Conservation (phyloP, 2,329 filamentous ascomycete species). For the Colletotrichum graminicola region DNA sequence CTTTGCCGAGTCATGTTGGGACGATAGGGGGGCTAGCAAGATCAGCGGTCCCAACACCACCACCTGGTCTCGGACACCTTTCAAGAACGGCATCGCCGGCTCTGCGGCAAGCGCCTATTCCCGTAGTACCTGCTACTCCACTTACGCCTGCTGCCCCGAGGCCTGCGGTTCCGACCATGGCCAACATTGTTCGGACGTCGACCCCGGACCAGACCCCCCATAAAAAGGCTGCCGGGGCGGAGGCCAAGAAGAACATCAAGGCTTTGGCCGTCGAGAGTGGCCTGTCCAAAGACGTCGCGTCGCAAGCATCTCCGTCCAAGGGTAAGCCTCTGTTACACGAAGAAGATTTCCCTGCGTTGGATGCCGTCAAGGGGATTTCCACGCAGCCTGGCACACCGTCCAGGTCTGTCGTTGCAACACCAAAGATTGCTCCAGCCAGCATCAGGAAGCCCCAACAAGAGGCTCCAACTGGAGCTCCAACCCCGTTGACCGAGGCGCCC, state of each 20-base stretch:
- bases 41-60: conserved; percentile 44
- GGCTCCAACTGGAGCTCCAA: background rate
- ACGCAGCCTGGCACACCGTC: conserved; percentile 49
- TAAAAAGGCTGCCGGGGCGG: conserved; percentile 48
- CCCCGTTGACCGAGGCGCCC: conserved; percentile 8
- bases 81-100: conserved; percentile 54
- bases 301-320: conserved; percentile 50
- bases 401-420: conserved; percentile 52
- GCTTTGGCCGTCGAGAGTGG: conserved; percentile 60
- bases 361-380: conserved; percentile 58
- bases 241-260: conserved; percentile 60
- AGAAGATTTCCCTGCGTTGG: conserved; percentile 73
- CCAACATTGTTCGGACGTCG: conserved; percentile 35
- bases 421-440: conserved; percentile 51
- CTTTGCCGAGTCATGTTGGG: conserved; percentile 35
- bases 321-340: conserved; percentile 60
- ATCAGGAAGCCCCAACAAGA: conserved; percentile 51
- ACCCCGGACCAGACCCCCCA: conserved; percentile 53
- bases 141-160: conserved; percentile 19
- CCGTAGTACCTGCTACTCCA: conserved; percentile 38
- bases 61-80: conserved; percentile 60
- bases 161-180: conserved; percentile 46
- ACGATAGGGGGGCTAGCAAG: conserved; percentile 7
- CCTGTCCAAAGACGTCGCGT: conserved; percentile 60
- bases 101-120: conserved; percentile 40